Evolutionary conservation across 1,284 basidiomycete species (phyloP).

Genomic region (Malassezia restricta): DNA sequence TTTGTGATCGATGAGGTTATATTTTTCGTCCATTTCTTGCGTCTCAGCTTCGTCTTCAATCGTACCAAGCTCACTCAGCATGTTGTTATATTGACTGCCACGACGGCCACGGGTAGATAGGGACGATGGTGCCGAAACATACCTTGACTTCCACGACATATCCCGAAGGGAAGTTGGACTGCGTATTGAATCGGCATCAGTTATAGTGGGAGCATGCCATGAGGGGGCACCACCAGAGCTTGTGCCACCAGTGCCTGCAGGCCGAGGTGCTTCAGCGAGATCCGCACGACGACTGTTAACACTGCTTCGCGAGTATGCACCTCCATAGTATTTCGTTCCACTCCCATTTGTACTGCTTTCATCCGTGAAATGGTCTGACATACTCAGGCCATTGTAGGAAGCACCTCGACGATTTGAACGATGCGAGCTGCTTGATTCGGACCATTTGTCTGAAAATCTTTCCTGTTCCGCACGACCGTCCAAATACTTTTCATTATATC

Average conservation of each 20-base stretch:
- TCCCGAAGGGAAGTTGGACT: background rate
- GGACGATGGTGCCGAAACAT: constrained; percentile 20
- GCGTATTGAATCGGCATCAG: constrained; percentile 2
- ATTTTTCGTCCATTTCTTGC: too few relatives aligned
- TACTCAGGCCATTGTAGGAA: constrained; percentile 28
- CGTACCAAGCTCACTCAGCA: background rate
- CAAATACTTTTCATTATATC: background rate
- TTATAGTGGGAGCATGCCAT: constrained; percentile 11
- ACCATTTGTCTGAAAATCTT: background rate
- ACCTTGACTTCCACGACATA: background rate
- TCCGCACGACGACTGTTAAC: constrained; percentile 14
- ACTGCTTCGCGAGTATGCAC: constrained; percentile 10
- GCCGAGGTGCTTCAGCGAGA: constrained; percentile 5
- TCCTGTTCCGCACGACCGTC: background rate
- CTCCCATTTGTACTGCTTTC: constrained; percentile 7
- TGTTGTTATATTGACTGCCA: constrained; percentile 18
- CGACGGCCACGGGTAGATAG: constrained; percentile 27
- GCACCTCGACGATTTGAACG: constrained; percentile 23
- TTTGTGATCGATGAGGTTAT: too few relatives aligned
- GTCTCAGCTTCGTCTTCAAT: background rate
- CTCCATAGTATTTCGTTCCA: constrained; percentile 11
- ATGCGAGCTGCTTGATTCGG: background rate
- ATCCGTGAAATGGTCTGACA: constrained; percentile 5
- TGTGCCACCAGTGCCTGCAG: constrained; percentile 13
- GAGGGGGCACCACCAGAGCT: constrained; percentile 1